phyloP scores from a whole-genome alignment of 2,329 filamentous ascomycete species.

The Knufia petricola region DNA sequence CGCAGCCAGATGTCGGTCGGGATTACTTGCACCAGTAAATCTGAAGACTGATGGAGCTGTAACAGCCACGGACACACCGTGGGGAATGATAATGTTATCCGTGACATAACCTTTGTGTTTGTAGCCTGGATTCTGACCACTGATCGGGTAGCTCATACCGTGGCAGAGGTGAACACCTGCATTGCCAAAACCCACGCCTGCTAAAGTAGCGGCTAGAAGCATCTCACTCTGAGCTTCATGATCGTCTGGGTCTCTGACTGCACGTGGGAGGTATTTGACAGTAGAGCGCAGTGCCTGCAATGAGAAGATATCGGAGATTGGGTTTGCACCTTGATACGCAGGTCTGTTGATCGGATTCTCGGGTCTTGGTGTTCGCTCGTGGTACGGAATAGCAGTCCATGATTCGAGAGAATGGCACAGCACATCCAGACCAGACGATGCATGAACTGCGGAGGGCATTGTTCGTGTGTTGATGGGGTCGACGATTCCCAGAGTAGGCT shows the following conservation, averaged over 20 bases:
- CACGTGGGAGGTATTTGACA: constrained; percentile 83
- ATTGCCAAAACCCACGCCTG: constrained; percentile 94
- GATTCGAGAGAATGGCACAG: constrained; percentile 92
- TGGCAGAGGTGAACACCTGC: constrained; percentile 86
- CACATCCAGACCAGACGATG: constrained; percentile 84
- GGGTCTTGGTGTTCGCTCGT: constrained; percentile 73
- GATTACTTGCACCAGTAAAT: constrained; percentile 86
- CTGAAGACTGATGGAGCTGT: constrained; percentile 88
- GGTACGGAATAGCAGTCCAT: constrained; percentile 94
- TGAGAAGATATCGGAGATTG: constrained; percentile 95
- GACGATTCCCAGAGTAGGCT: constrained; percentile 84
- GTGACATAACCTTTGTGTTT: constrained; percentile 80
- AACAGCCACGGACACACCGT: constrained; percentile 90
- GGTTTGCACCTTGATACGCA: constrained; percentile 94
- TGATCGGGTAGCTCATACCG: constrained; percentile 96
- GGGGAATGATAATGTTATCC: constrained; percentile 71
- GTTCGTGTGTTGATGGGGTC: constrained; percentile 84
- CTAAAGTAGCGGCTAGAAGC: constrained; percentile 86
- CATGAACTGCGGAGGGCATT: constrained; percentile 91
- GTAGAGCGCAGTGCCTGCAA: constrained; percentile 73
- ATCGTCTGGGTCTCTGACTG: constrained; percentile 80
- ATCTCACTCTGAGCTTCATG: constrained; percentile 89
- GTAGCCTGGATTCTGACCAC: constrained; percentile 86
- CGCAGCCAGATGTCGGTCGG: constrained; percentile 78
- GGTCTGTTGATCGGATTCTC: constrained; percentile 82